phyloP scores from a whole-genome alignment of 2,329 filamentous ascomycete species.

The Sordariomycetes sp. region DNA sequence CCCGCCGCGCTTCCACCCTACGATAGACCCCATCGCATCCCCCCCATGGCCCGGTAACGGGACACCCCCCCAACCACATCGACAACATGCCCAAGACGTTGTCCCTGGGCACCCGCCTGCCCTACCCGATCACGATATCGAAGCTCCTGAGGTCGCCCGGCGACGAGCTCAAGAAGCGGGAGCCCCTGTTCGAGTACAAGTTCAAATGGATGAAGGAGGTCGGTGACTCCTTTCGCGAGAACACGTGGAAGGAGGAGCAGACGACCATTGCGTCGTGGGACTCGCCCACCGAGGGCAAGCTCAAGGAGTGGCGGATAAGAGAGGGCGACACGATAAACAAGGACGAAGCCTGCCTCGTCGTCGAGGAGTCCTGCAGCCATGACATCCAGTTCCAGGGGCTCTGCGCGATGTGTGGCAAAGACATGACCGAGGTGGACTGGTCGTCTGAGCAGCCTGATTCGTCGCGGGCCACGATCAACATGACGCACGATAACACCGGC shows the following conservation, averaged over 20 bases:
- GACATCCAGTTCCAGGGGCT: slow-evolving; percentile 83
- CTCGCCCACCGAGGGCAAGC: slow-evolving; percentile 67
- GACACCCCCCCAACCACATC: neutral
- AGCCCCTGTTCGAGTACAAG: slow-evolving; percentile 73
- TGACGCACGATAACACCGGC: slow-evolving; percentile 82
- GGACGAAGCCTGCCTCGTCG: slow-evolving; percentile 51
- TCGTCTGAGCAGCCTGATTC: slow-evolving; percentile 68
- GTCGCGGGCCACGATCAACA: slow-evolving; percentile 82
- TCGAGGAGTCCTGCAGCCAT: slow-evolving; percentile 86
- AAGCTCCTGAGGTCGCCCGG: slow-evolving; percentile 66
- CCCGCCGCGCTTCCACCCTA: neutral
- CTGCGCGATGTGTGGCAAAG: slow-evolving; percentile 84
- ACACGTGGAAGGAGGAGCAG: slow-evolving; percentile 52
- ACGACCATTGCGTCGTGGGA: slow-evolving; percentile 68
- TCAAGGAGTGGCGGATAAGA: slow-evolving; percentile 64
- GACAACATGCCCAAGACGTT: slow-evolving; percentile 30
- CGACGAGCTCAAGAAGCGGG: slow-evolving; percentile 62
- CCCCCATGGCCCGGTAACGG: slow-evolving; percentile 1
- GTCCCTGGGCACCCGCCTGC: slow-evolving; percentile 49
- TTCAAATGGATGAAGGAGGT: slow-evolving; percentile 71
- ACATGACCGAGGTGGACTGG: slow-evolving; percentile 88
- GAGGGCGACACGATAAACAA: slow-evolving; percentile 50
- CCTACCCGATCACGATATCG: slow-evolving; percentile 88
- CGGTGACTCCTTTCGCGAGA: slow-evolving; percentile 47
- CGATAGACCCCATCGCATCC: neutral